A percentile compares a stretch with the other conserved stretches of the same genome.
phyloP scores from a whole-genome alignment of 768 basidiomycete genomes.

The Termitomyces sp. region DNA sequence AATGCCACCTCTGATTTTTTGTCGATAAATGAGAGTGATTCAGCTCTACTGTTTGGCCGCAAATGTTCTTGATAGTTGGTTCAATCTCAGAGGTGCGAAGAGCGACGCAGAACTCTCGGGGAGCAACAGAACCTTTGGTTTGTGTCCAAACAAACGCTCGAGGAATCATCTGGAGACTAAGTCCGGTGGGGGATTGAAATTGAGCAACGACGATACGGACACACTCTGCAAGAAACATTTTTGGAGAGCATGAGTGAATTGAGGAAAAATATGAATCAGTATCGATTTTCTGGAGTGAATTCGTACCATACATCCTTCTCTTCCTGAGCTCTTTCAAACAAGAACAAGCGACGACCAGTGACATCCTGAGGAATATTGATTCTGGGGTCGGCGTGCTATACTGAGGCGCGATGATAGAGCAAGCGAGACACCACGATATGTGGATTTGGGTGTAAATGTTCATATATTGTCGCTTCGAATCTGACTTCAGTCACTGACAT shows the following conservation, averaged over 20 bases:
- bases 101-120: too few relatives aligned
- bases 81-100: too few relatives aligned
- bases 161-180: too few relatives aligned
- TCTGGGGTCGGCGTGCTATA: not conserved
- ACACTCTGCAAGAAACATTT: not conserved
- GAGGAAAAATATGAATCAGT: too few relatives aligned
- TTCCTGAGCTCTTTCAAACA: not conserved
- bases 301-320: too few relatives aligned
- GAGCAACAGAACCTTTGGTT: too few relatives aligned
- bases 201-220: not conserved
- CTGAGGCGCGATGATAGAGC: not conserved
- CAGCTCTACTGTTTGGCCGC: too few relatives aligned
- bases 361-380: not conserved
- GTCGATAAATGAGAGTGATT: too few relatives aligned
- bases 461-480: not conserved
- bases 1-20: too few relatives aligned
- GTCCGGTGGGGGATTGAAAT: not conserved
- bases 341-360: not conserved
- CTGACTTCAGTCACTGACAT: not conserved
- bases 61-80: too few relatives aligned
- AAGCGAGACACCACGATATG: not conserved
- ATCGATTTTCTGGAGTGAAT: too few relatives aligned
- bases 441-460: not conserved
- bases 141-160: too few relatives aligned
- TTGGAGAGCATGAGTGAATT: not conserved